These are phyloP conservation scores for Globisporangium cederbergense DNA, from an alignment of 352 stramenopile species.

Conservation along the genomic window DNA sequence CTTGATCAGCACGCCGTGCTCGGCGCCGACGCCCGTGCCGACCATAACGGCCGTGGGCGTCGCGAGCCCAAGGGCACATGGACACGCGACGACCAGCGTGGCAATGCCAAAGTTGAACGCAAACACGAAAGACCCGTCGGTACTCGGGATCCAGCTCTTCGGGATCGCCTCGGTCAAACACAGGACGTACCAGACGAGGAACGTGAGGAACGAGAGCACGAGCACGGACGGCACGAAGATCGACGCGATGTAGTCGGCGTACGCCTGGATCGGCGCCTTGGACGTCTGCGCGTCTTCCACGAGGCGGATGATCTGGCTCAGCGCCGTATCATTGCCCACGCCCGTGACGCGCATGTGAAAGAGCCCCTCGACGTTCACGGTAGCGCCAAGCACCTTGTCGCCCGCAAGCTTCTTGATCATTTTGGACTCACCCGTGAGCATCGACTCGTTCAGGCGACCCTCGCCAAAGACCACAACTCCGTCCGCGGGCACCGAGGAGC, in stretches of 20 bases:
- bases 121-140: conserved; percentile 88
- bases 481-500: conserved; percentile 91
- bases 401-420: conserved; percentile 90
- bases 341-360: conserved; percentile 93
- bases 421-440: conserved; percentile 94
- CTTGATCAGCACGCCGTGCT: conserved; percentile 98
- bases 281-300: conserved; percentile 97
- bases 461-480: conserved; percentile 91
- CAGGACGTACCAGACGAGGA: conserved; percentile 93
- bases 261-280: conserved; percentile 97
- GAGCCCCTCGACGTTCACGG: conserved; percentile 89
- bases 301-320: conserved; percentile 98
- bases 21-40: conserved; percentile 95
- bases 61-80: conserved; percentile 97
- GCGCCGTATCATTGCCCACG: conserved; percentile 90
- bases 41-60: conserved; percentile 99
- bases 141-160: conserved; percentile 56
- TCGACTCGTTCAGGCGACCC: conserved; percentile 91
- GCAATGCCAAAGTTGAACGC: conserved; percentile 97
- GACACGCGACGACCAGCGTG: conserved; percentile 98
- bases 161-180: conserved; percentile 60
- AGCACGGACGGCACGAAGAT: conserved; percentile 96
- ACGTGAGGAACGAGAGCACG: conserved; percentile 91
- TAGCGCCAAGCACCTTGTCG: conserved; percentile 88
- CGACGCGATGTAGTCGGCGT: conserved; percentile 94